Evolutionary conservation across 106 monocot genomes (phyloP).

Genomic region (Allium cepa): DNA sequence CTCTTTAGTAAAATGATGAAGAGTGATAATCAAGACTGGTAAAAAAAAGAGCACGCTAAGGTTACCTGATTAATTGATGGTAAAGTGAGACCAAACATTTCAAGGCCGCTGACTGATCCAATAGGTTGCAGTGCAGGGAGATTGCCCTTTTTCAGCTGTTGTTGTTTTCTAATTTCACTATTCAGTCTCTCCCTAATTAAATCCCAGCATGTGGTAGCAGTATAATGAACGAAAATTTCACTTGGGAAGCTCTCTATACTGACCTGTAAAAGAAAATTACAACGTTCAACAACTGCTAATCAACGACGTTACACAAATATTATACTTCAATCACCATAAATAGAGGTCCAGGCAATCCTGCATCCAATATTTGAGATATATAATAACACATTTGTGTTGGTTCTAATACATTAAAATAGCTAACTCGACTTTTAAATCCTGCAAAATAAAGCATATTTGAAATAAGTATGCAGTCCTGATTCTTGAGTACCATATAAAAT

Average conservation of each 20-base stretch:
- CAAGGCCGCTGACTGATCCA: constrained; percentile 73
- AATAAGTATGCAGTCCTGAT: neutral
- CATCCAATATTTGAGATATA: constrained; percentile 79
- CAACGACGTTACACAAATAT: neutral
- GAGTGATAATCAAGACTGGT: neutral
- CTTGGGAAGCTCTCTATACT: constrained; percentile 50
- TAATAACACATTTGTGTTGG: constrained; percentile 83
- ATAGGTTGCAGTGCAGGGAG: constrained; percentile 66
- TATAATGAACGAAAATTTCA: constrained; percentile 74
- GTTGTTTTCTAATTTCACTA: constrained; percentile 54
- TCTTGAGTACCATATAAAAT: neutral
- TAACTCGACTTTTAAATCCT: constrained; percentile 90
- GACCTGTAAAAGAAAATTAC: constrained; percentile 37
- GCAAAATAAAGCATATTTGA: neutral
- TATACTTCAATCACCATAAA: constrained; percentile 59
- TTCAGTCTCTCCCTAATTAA: constrained; percentile 82
- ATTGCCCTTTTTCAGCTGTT: constrained; percentile 27
- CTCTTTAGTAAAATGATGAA: neutral
- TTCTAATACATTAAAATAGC: constrained; percentile 59
- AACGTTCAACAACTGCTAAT: neutral
- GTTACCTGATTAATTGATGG: constrained; percentile 7
- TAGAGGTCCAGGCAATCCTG: constrained; percentile 58
- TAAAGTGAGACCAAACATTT: constrained; percentile 88
- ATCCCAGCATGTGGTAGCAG: constrained; percentile 79
- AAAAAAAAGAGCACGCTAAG: neutral